These are phyloP conservation scores for Lactifluus volemus DNA, from an alignment of 768 basidiomycete species.

Conservation along the genomic window DNA sequence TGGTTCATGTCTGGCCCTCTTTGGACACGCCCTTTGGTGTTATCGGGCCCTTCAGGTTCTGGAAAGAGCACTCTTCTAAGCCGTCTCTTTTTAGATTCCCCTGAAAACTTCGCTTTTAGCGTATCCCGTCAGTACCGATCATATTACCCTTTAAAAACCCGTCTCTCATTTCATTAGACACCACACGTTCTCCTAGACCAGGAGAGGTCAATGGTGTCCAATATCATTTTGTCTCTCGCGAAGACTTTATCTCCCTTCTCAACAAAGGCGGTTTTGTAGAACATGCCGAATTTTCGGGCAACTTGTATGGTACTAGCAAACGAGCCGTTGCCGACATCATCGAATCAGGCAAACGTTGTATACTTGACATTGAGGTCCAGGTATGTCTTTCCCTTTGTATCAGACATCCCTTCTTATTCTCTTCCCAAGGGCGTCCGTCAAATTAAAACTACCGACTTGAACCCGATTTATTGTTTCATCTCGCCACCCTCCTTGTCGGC, in stretches of 20 bases:
- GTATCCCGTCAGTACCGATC: constrained; percentile 60
- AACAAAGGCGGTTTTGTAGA: constrained; percentile 78
- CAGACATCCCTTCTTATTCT: constrained; percentile 4
- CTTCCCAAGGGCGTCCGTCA: constrained; percentile 74
- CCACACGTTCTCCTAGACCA: constrained; percentile 75
- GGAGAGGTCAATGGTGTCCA: constrained; percentile 77
- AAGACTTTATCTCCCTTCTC: constrained; percentile 66
- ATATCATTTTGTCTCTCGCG: constrained; percentile 75
- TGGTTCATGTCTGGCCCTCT: constrained; percentile 27
- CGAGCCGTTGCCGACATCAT: constrained; percentile 64
- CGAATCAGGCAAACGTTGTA: constrained; percentile 66
- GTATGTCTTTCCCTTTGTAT: constrained; percentile 33
- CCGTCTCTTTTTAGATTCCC: constrained; percentile 71
- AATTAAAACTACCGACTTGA: constrained; percentile 73
- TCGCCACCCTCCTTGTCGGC: constrained; percentile 74
- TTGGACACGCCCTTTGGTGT: constrained; percentile 67
- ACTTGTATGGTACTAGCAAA: constrained; percentile 88
- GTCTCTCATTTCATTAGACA: constrained; percentile 45
- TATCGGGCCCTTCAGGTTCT: constrained; percentile 89
- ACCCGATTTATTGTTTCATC: constrained; percentile 88
- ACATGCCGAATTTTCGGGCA: constrained; percentile 87
- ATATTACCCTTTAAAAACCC: not conserved
- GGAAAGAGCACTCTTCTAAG: constrained; percentile 89
- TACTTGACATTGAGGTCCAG: constrained; percentile 96
- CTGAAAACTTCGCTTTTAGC: constrained; percentile 85